Percentiles rank a stretch among this genome's conserved stretches.
Evolutionary conservation across 768 basidiomycete species (phyloP).

Genomic region (Collybia sordida): DNA sequence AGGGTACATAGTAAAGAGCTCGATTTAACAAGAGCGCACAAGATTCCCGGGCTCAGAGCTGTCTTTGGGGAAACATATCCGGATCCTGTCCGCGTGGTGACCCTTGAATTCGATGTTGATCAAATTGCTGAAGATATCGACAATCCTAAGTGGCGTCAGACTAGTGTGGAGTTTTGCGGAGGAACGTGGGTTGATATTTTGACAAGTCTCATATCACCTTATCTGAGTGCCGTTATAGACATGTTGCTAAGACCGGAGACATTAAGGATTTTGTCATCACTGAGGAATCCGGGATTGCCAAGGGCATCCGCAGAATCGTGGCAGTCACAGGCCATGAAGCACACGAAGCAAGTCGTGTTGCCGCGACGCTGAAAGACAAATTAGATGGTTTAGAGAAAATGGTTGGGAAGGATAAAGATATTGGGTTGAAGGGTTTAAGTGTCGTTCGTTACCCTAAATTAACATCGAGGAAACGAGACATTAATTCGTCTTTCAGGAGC

Average conservation of each 20-base stretch:
- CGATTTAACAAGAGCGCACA: conserved; percentile 70
- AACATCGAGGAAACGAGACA: neutral
- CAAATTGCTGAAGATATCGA: conserved; percentile 84
- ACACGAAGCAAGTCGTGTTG: conserved; percentile 70
- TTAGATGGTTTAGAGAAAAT: conserved; percentile 62
- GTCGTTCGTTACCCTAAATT: conserved; percentile 48
- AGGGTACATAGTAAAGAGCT: conserved; percentile 88
- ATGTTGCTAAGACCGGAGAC: conserved; percentile 94
- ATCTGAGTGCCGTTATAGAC: conserved; percentile 41
- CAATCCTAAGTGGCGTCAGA: conserved; percentile 87
- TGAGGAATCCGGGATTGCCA: conserved; percentile 97
- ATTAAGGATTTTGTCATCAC: conserved; percentile 96
- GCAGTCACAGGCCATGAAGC: conserved; percentile 97
- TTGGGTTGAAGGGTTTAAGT: conserved; percentile 78
- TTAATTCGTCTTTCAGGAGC: conserved; percentile 55
- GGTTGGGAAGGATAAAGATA: conserved; percentile 79
- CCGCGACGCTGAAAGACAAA: conserved; percentile 57
- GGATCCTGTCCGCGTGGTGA: conserved; percentile 94
- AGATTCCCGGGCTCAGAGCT: conserved; percentile 91
- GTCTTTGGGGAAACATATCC: conserved; percentile 99
- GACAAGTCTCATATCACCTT: neutral
- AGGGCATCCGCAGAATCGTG: conserved; percentile 92
- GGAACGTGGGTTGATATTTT: conserved; percentile 76
- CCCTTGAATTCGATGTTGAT: conserved; percentile 84
- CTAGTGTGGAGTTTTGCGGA: conserved; percentile 97